A percentile compares a stretch with the other conserved stretches of the same genome.
phyloP scores from a whole-genome alignment of 805 yeast species.

The Metschnikowia rubicola region DNA sequence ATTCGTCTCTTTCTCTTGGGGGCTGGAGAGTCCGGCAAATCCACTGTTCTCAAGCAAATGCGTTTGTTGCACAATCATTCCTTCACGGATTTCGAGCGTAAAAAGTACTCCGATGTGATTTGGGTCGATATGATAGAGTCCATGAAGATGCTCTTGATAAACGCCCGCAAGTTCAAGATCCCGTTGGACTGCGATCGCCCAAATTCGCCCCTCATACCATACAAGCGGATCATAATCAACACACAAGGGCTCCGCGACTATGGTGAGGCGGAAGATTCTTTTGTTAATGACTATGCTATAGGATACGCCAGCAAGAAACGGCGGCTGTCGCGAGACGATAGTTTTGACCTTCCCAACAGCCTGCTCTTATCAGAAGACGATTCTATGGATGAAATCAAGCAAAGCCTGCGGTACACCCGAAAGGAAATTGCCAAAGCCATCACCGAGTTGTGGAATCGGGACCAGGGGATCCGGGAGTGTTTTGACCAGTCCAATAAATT shows the following conservation, averaged over 20 bases:
- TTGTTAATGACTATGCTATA: conserved; percentile 15
- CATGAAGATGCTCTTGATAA: conserved; percentile 72
- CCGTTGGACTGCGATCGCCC: conserved; percentile 62
- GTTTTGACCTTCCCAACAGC: conserved; percentile 12
- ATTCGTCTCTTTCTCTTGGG: conserved; percentile 78
- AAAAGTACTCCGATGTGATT: conserved; percentile 78
- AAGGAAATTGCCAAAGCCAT: conserved; percentile 71
- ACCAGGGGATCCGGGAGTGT: conserved; percentile 61
- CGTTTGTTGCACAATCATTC: conserved; percentile 82
- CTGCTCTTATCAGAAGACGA: conserved; percentile 10
- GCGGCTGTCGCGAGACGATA: conserved; percentile 3
- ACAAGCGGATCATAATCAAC: conserved; percentile 49
- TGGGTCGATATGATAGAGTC: conserved; percentile 90
- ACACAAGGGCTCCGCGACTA: conserved; percentile 34
- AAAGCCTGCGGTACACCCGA: conserved; percentile 26
- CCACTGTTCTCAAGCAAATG: conserved; percentile 88
- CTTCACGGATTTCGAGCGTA: conserved; percentile 73
- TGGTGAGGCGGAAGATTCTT: conserved; percentile 9
- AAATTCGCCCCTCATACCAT: conserved; percentile 40
- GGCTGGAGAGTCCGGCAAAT: conserved; percentile 93
- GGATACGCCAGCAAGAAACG: conserved; percentile 10
- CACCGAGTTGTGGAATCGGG: conserved; percentile 61
- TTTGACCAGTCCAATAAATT: conserved; percentile 65
- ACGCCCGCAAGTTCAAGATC: conserved; percentile 65
- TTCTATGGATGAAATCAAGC: conserved; percentile 2